Base-by-base conservation (phyloP, 2,329 filamentous ascomycete genomes). In the Fusarium nisikadoi region DNA sequence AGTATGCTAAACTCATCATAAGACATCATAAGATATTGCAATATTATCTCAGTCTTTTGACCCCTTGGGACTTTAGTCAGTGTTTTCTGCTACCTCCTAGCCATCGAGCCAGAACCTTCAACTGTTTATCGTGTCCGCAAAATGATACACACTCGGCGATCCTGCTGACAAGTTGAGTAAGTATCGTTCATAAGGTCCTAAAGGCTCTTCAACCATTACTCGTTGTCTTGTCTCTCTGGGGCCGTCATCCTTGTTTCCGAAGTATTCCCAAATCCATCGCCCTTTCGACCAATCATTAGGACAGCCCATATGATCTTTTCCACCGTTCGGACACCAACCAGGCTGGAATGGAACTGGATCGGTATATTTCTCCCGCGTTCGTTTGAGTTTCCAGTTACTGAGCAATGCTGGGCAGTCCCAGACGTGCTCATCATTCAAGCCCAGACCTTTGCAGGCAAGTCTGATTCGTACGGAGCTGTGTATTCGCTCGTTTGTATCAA, bases 231-330 rank as follows among this genome's bases (percentile, higher is more conserved):
- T 82, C 75, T 14, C 73, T 73, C 39, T 38, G 5, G 85, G 85
- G 12, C 84, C 85, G 5, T 80, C 75, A 25, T 75, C 71, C 58
- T 86, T 81, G 0, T 81, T 78, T 0, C 87, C 87, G 20, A 79
- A 75, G 50, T 87, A 90, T 74, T 87, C 84, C 87, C 87, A 90
- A 4, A 86, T 79, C 87, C 87, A 90, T 41, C 85, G 81, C 3
- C 77, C 77, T 33, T 80, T 73, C 12, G 77, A 70, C 38, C 73
- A 77, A 7, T 77, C 75, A 6, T 77, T 71, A 10, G 73, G 73
- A 20, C 72, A 63, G 7, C 73, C 74, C 17, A 73, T 70, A 12
- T 70, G 67, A 31, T 77, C 65, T 19, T 77, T 73, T 20, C 73
- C 68, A 23, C 64, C 71, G 8, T 71, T 61, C 20, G 77, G 78